These are phyloP conservation scores for Galerina sulciceps DNA, from an alignment of 768 basidiomycete species.

Conservation along the genomic window DNA sequence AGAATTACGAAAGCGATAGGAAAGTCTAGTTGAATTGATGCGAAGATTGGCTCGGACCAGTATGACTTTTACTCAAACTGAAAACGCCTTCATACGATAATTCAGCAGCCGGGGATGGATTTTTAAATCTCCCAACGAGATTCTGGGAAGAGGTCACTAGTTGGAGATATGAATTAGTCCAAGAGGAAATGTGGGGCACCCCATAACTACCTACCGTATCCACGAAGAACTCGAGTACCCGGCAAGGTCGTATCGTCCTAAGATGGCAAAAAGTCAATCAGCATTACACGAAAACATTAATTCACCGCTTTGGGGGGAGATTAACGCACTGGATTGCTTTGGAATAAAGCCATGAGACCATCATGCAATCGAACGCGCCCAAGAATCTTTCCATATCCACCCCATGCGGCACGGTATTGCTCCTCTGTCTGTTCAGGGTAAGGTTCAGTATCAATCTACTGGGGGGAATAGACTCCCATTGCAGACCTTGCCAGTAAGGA, in stretches of 20 bases:
- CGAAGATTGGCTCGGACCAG: not conserved
- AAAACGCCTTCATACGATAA: constrained; percentile 58
- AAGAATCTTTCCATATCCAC: constrained; percentile 48
- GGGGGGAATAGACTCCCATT: constrained; percentile 6
- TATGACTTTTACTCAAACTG: constrained; percentile 47
- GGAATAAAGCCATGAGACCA: constrained; percentile 56
- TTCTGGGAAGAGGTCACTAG: constrained; percentile 54
- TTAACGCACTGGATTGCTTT: constrained; percentile 14
- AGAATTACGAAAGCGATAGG: no score
- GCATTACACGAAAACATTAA: not conserved
- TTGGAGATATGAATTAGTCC: constrained; percentile 2
- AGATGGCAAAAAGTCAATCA: not conserved
- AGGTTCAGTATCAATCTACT: not conserved
- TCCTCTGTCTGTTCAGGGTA: constrained; percentile 45
- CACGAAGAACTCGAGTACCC: constrained; percentile 39
- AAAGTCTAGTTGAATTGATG: no score
- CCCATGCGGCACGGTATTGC: constrained; percentile 57
- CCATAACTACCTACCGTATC: constrained; percentile 43
- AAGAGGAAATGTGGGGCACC: not conserved
- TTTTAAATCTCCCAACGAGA: constrained; percentile 53
- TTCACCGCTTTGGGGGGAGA: no score
- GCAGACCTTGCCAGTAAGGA: constrained; percentile 58
- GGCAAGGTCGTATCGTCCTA: not conserved
- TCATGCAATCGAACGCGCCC: constrained; percentile 64
- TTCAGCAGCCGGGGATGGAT: constrained; percentile 21